Base-by-base conservation (phyloP, 2,329 filamentous ascomycete genomes). In the Penicillium brasilianum region DNA sequence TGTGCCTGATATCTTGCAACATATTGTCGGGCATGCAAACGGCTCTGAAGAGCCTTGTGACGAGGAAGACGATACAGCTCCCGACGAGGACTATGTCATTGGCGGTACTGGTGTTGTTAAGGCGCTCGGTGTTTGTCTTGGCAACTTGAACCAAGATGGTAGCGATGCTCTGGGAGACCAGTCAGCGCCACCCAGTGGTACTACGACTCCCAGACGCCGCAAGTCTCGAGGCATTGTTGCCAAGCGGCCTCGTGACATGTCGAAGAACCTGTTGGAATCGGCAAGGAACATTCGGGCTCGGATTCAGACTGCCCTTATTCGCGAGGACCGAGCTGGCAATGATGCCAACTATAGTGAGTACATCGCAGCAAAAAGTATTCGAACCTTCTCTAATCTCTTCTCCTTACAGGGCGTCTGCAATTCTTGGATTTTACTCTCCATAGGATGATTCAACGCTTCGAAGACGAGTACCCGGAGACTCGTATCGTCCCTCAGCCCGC, bases 101-200 rank as follows among this genome's bases (percentile, higher is more conserved):
- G 93, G 94, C 20, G 94, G 94, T 16, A 97, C 93, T 0, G 95
- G 94, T 28, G 92, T 99, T 1, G 94, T 96, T 52, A 97, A 97
- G 78, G 95, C 95, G 4, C 82, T 99, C 49, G 89, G 92, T 57
- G 96, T 96, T 70, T 97, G 93, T 71, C 82, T 99, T 53, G 89
- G 92, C 69, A 96, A 96, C 73, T 87, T 91, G 61, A 85, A 86
- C 57, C 84, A 88, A 55, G 86, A 32, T 80, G 85, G 64, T 34
- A 46, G 62, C 37, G 69, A 72, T 55, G 56, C 69, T 53, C 67
- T 69, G 13, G 76, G 74, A 6, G 78, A 80, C 49, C 67, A 71
- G 18, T 80, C 78, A 65, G 70, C 74, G 56, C 73, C 80, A n/a
- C 72, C 75, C 0, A 86, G 84, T 71, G 84, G 84, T 44, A 79